Base-by-base conservation (phyloP, 2,329 filamentous ascomycete genomes). In the Phoma sp. region DNA sequence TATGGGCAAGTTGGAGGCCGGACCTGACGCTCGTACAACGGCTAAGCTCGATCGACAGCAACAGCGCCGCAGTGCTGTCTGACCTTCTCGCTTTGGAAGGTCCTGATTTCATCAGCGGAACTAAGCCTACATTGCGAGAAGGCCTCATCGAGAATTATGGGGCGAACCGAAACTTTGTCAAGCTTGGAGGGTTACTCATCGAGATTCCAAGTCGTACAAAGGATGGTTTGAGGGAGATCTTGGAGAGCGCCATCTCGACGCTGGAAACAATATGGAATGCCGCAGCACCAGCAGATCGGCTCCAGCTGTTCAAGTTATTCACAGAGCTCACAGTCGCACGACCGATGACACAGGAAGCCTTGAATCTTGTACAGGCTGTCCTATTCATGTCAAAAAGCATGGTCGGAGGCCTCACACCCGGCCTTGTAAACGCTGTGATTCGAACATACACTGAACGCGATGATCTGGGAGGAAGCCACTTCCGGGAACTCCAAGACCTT, bases 1-100 rank as follows among this genome's bases (percentile, higher is more conserved):
- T 65, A 14, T 74, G 71, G 70, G 62, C 70, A 21, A 23, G 32
- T 4, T 74, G 71, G 71, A 63, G 38, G 48, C 70, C 71, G 4
- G 54, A 70, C 28, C 2, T 65, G 10, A 21, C 57, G 4, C 57
- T 61, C 3, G 47, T 71, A 14, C 47, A 36, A 3, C 29, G 55
- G 9, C 38, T 67, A 11, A 53, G 62, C 37, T 49, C 43, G 5
- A 26, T 67, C 12, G 53, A 61, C n/a, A 54, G 48, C 26, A 36
- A 42, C 7, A 51, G 42, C n/a, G 52, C 62, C 7, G 56, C 53
- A 4, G 29, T 64, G 5, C 36, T 74, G 3, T 43, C 53, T 6
- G 68, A 71, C 33, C 4, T 73, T 9, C 37, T 68, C 2, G 60
- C 64, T 6, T 50, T 74, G 9, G 69, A 74, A 34, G 71, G 71